Evolutionary conservation across 345 rosid genomes (phyloP).

Genomic region (Rhodamnia argentea): DNA sequence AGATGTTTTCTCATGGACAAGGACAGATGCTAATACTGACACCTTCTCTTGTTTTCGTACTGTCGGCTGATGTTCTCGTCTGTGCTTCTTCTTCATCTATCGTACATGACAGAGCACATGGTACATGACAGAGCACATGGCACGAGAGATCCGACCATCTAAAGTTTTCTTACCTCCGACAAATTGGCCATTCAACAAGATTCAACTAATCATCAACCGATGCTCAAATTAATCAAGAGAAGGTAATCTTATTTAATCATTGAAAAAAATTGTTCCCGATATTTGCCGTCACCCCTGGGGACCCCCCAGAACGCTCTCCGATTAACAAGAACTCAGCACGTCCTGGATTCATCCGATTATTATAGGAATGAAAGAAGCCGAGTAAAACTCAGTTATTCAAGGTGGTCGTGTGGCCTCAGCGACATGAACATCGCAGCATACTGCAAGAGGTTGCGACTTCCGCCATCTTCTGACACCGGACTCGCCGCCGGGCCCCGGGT

Average conservation of each 20-base stretch:
- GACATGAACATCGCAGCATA: constrained; percentile 87
- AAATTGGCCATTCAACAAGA: no score
- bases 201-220: not conserved
- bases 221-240: not conserved
- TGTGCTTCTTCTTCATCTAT: no score
- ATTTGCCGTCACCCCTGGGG: not conserved
- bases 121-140: no score
- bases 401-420: constrained; percentile 76
- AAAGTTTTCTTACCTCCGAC: no score
- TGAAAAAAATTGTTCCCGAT: not conserved
- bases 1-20: not conserved
- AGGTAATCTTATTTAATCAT: not conserved
- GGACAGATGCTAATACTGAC: not conserved
- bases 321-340: not conserved
- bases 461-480: constrained; percentile 22
- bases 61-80: no score
- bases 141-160: no score
- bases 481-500: constrained; percentile 30
- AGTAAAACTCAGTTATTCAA: constrained; percentile 20
- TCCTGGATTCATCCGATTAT: not conserved
- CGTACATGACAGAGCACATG: no score
- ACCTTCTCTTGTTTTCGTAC: not conserved
- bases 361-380: not conserved
- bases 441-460: constrained; percentile 32
- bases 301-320: not conserved